Conservation (phyloP, 2,329 filamentous ascomycete genomes). For the Penicillium sp. region DNA sequence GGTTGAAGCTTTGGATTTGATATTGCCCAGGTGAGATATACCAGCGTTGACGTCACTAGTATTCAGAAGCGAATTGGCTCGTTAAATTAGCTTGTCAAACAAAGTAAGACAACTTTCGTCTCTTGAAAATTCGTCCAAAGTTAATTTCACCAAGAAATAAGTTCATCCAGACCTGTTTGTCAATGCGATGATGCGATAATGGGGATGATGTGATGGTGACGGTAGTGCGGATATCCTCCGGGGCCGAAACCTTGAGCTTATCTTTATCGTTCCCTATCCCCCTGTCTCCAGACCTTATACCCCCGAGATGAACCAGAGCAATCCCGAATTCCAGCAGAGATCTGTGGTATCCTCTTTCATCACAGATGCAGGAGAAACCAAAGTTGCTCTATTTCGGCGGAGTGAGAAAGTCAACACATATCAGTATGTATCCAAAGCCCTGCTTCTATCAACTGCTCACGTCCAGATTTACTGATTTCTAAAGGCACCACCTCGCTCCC, state of each 20-base stretch:
- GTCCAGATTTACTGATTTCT: not conserved
- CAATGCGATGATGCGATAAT: not conserved
- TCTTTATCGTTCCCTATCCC: not conserved
- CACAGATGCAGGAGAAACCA: constrained; percentile 29
- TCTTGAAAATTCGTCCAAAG: not conserved
- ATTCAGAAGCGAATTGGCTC: not conserved
- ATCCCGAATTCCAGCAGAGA: constrained; percentile 21
- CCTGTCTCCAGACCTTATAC: not conserved
- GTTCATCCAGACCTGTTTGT: not conserved
- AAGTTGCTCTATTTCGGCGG: constrained; percentile 61
- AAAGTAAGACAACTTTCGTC: not conserved
- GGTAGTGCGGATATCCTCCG: not conserved
- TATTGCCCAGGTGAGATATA: not conserved
- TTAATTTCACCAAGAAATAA: too few species aligned
- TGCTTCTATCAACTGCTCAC: not conserved
- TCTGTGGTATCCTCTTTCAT: constrained; percentile 46
- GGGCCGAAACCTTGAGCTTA: not conserved
- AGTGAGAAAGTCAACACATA: constrained; percentile 61
- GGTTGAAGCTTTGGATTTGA: not conserved
- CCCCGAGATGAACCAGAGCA: not conserved
- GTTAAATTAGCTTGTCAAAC: not conserved
- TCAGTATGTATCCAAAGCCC: constrained; percentile 37
- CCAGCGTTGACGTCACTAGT: not conserved
- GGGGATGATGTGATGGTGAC: constrained; percentile 1
- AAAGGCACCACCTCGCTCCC: constrained; percentile 56